Conservation (phyloP, 176 grass and related monocot species). For the Oryza australiensis region DNA sequence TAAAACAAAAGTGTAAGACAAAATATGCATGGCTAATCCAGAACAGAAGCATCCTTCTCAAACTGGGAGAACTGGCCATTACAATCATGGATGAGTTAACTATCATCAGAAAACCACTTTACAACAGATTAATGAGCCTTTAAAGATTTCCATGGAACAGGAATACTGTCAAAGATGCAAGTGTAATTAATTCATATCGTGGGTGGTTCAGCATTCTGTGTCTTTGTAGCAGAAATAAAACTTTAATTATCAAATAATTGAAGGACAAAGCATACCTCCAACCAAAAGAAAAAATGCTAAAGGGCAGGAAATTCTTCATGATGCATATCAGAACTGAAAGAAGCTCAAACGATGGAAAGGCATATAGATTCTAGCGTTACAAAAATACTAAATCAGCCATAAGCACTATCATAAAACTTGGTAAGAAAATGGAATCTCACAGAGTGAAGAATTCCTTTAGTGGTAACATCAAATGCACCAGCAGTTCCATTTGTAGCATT, state of each 20-base stretch:
- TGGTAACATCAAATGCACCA: conserved; percentile 97
- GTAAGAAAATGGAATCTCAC: conserved; percentile 52
- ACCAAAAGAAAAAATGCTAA: background rate
- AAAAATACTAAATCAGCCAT: background rate
- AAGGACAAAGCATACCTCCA: background rate
- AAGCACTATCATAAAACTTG: background rate
- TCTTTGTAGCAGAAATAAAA: background rate
- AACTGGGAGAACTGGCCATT: background rate
- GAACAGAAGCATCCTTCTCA: conserved; percentile 20
- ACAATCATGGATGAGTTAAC: conserved; percentile 15
- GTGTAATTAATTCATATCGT: background rate
- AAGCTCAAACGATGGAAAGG: background rate
- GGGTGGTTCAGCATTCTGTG: background rate
- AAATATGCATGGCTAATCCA: background rate
- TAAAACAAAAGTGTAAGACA: conserved; percentile 12
- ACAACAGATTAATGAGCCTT: conserved; percentile 23
- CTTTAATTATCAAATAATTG: background rate
- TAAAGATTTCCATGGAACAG: background rate
- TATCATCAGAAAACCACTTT: conserved; percentile 27
- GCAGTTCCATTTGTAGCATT: conserved; percentile 90
- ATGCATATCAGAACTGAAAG: background rate
- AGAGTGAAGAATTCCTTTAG: conserved; percentile 94
- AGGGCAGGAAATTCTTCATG: background rate
- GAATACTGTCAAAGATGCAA: conserved; percentile 26
- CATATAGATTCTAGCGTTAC: background rate